Conservation (phyloP, 2,329 filamentous ascomycete genomes). For the Huntiella abstrusa region DNA sequence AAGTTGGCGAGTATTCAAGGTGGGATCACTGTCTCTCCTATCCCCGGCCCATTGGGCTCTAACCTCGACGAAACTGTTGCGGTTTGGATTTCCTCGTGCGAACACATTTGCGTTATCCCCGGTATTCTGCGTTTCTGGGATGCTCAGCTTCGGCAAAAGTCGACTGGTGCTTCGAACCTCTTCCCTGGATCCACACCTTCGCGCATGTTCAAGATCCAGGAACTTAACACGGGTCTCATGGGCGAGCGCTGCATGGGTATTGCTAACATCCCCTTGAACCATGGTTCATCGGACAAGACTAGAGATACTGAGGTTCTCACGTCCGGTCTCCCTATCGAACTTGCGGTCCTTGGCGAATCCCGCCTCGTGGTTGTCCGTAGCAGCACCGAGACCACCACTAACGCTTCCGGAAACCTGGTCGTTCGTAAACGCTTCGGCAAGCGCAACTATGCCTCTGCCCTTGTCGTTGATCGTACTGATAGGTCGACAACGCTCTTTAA, state of each 20-base stretch:
- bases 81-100: conserved; percentile 36
- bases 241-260: conserved; percentile 38
- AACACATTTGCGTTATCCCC: conserved; percentile 38
- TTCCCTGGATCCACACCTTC: conserved; percentile 36
- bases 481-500: conserved; percentile 28
- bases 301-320: conserved; percentile 15
- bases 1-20: conserved; percentile 32
- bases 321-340: conserved; percentile 29
- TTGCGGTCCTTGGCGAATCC: conserved; percentile 36
- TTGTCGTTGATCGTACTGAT: conserved; percentile 33
- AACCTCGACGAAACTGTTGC: conserved; percentile 34
- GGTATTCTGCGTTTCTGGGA: conserved; percentile 40
- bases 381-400: conserved; percentile 23
- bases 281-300: conserved; percentile 17
- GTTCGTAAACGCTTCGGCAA: conserved; percentile 16
- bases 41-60: conserved; percentile 23
- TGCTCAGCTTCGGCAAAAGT: conserved; percentile 32
- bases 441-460: conserved; percentile 23
- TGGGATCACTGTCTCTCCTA: conserved; percentile 30
- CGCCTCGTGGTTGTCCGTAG: conserved; percentile 36
- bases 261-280: conserved; percentile 19
- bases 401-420: conserved; percentile 21
- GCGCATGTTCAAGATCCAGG: conserved; percentile 35
- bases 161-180: conserved; percentile 32
- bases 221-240: conserved; percentile 33